phyloP scores from a whole-genome alignment of 2,329 filamentous ascomycete genomes.

The Paraphoma chrysanthemicola region DNA sequence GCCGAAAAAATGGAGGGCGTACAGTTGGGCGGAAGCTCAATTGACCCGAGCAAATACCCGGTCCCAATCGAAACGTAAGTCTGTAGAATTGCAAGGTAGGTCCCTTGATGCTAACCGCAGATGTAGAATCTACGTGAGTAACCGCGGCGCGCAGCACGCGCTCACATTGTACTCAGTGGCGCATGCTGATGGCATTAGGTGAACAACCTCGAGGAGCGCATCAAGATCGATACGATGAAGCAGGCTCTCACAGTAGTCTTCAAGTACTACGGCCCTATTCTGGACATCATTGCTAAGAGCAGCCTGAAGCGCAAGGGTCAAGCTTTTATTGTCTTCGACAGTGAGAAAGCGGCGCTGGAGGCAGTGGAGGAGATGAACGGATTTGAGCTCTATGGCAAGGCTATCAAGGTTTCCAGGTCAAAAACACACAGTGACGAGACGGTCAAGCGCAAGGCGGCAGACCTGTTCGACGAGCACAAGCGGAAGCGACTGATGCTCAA shows the following conservation, averaged over 20 bases:
- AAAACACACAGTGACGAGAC: slow-evolving; percentile 87
- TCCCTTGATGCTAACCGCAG: slow-evolving; percentile 32
- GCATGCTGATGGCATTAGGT: slow-evolving; percentile 50
- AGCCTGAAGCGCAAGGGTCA: slow-evolving; percentile 94
- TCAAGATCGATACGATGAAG: slow-evolving; percentile 80
- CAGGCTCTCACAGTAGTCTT: slow-evolving; percentile 79
- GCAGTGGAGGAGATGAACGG: slow-evolving; percentile 91
- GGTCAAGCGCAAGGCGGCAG: slow-evolving; percentile 74
- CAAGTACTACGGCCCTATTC: slow-evolving; percentile 82
- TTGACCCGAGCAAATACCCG: slow-evolving; percentile 41
- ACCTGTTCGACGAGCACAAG: slow-evolving; percentile 90
- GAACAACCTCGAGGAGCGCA: slow-evolving; percentile 89
- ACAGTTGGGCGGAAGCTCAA: slow-evolving; percentile 22
- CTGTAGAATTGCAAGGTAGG: slow-evolving; percentile 16
- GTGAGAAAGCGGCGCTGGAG: slow-evolving; percentile 75
- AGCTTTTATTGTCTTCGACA: slow-evolving; percentile 92
- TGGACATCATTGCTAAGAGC: slow-evolving; percentile 86
- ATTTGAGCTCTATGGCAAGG: slow-evolving; percentile 91
- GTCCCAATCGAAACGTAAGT: slow-evolving; percentile 48
- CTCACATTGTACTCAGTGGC: slow-evolving; percentile 31
- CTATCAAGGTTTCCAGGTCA: slow-evolving; percentile 84
- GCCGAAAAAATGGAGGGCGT: slow-evolving; percentile 48
- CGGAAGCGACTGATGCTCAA: slow-evolving; percentile 85
- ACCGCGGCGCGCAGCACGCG: slow-evolving; percentile 16
- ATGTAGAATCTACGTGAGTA: slow-evolving; percentile 46